These are phyloP conservation scores for Lolium rigidum DNA, from an alignment of 176 grass and related monocot genomes.

Conservation along the genomic window DNA sequence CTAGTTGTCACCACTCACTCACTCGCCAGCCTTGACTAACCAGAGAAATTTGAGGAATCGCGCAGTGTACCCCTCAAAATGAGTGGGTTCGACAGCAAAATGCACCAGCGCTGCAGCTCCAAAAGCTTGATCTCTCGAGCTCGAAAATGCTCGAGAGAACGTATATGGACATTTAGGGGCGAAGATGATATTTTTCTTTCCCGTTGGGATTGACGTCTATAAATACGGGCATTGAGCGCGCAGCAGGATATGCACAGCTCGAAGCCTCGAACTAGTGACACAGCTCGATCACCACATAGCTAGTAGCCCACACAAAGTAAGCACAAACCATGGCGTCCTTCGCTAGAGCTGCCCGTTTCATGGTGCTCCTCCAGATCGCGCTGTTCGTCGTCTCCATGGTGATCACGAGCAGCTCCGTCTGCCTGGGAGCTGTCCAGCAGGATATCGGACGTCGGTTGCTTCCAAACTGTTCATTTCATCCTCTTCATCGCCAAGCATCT, in stretches of 20 bases:
- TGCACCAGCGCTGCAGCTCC: not conserved
- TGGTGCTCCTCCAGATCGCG: conserved; percentile 35
- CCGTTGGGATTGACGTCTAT: not conserved
- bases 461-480: not conserved
- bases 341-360: not conserved
- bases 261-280: no score
- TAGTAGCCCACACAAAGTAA: not conserved
- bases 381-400: conserved; percentile 9
- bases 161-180: not conserved
- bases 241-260: not conserved
- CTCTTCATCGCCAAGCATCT: not conserved
- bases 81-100: not conserved
- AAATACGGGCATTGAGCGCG: not conserved
- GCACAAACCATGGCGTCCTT: no score
- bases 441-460: not conserved
- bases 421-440: not conserved
- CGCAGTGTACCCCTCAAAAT: not conserved
- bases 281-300: no score
- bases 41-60: not conserved
- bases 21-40: not conserved
- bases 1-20: not conserved
- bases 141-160: not conserved
- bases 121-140: not conserved
- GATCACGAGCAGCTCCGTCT: conserved; percentile 15
- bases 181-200: not conserved